Conservation (phyloP, 2,329 filamentous ascomycete species). For the Trichoderma sp. region DNA sequence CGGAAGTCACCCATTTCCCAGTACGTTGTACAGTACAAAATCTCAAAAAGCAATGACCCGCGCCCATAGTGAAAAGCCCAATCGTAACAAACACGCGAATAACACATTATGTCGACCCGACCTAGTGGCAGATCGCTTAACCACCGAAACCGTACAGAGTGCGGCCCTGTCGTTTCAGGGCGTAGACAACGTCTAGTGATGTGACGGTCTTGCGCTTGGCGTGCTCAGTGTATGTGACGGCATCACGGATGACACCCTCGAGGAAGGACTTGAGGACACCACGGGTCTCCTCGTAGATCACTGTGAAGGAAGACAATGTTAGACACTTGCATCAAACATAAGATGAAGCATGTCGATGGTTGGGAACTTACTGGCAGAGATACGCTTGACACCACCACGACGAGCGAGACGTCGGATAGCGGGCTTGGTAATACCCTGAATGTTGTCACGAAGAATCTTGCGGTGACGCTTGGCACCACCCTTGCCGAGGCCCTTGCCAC, state of each 20-base stretch:
- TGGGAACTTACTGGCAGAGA: constrained; percentile 74
- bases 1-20: constrained; percentile 38
- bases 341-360: not conserved
- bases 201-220: constrained; percentile 80
- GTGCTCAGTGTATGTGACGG: constrained; percentile 76
- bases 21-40: constrained; percentile 38
- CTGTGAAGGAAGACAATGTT: constrained; percentile 25
- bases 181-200: constrained; percentile 65
- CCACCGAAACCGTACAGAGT: constrained; percentile 89
- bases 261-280: constrained; percentile 78
- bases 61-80: constrained; percentile 42
- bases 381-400: constrained; percentile 99
- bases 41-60: constrained; percentile 40
- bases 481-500: constrained; percentile 97
- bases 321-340: not conserved
- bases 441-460: constrained; percentile 99
- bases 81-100: constrained; percentile 38
- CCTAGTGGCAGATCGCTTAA: constrained; percentile 46
- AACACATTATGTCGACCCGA: constrained; percentile 18
- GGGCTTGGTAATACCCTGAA: constrained; percentile 98
- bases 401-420: constrained; percentile 97
- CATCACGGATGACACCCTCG: constrained; percentile 72
- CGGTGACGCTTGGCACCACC: constrained; percentile 98
- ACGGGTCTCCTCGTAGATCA: constrained; percentile 79
- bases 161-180: constrained; percentile 66